Evolutionary conservation across 2,329 filamentous ascomycete species (phyloP).

Genomic region (Cyphellophora europaea): DNA sequence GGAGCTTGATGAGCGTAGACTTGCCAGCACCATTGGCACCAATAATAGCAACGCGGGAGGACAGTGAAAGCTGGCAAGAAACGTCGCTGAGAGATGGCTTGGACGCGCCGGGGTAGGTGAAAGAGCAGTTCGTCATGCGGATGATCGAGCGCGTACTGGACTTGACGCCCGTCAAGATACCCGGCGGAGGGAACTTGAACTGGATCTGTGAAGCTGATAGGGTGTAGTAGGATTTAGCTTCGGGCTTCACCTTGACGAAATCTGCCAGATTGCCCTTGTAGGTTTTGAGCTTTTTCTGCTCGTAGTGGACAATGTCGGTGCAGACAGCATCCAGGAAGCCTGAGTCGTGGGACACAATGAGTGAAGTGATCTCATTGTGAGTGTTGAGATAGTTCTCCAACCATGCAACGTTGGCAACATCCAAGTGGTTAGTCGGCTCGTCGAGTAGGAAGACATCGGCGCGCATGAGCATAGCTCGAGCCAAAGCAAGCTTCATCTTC

Average conservation of each 20-base stretch:
- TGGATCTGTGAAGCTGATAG: conserved; percentile 78
- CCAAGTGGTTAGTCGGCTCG: conserved; percentile 97
- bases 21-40: conserved; percentile 97
- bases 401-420: conserved; percentile 94
- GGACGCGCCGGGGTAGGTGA: conserved; percentile 79
- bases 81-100: conserved; percentile 86
- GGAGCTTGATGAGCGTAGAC: conserved; percentile 92
- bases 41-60: conserved; percentile 90
- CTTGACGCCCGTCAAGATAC: conserved; percentile 91
- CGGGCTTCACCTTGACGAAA: conserved; percentile 83
- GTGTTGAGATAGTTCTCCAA: conserved; percentile 87
- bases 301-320: conserved; percentile 98
- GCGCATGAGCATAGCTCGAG: conserved; percentile 89
- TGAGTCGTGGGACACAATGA: conserved; percentile 98
- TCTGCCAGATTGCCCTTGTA: conserved; percentile 43
- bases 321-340: conserved; percentile 94
- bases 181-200: conserved; percentile 97
- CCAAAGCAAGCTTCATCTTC: conserved; percentile 99
- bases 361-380: conserved; percentile 91
- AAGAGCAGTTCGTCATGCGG: conserved; percentile 85
- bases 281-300: conserved; percentile 78
- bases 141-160: conserved; percentile 89
- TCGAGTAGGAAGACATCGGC: conserved; percentile 95
- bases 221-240: conserved; percentile 97
- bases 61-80: conserved; percentile 78